These are phyloP conservation scores for Globisporangium splendens DNA, from an alignment of 352 stramenopile genomes.

Conservation along the genomic window DNA sequence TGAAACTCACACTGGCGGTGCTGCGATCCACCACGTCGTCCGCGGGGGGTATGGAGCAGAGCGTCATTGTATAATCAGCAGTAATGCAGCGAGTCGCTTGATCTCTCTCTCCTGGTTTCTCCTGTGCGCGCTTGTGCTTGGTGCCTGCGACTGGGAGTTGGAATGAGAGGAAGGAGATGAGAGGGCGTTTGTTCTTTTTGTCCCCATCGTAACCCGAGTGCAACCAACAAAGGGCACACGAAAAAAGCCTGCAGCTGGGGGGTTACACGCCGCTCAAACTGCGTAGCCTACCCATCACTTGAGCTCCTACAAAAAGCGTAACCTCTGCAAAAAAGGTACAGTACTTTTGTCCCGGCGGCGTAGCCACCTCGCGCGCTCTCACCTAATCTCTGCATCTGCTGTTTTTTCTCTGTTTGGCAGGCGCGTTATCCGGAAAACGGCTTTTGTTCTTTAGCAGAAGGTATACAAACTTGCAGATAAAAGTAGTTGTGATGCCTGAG, in stretches of 20 bases:
- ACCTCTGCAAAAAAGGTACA: background rate
- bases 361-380: background rate
- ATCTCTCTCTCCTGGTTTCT: background rate
- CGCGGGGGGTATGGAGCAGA: background rate
- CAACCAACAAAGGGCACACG: background rate
- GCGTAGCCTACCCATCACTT: background rate
- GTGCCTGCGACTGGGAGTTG: constrained; percentile 7
- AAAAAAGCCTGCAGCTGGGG: background rate
- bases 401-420: background rate
- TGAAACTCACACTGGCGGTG: background rate
- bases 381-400: background rate
- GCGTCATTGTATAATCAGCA: background rate
- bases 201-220: constrained; percentile 5
- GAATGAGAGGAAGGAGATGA: constrained; percentile 7
- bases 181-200: background rate
- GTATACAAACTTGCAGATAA: background rate
- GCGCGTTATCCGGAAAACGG: background rate
- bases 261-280: constrained; percentile 1
- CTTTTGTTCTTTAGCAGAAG: background rate
- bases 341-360: background rate
- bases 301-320: constrained; percentile 4
- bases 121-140: background rate
- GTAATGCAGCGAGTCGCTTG: background rate
- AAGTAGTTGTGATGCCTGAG: too few species aligned
- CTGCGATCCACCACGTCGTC: background rate